These are phyloP conservation scores for Saccharomycodes ludwigii DNA, from an alignment of 805 yeast genomes.

Conservation along the genomic window DNA sequence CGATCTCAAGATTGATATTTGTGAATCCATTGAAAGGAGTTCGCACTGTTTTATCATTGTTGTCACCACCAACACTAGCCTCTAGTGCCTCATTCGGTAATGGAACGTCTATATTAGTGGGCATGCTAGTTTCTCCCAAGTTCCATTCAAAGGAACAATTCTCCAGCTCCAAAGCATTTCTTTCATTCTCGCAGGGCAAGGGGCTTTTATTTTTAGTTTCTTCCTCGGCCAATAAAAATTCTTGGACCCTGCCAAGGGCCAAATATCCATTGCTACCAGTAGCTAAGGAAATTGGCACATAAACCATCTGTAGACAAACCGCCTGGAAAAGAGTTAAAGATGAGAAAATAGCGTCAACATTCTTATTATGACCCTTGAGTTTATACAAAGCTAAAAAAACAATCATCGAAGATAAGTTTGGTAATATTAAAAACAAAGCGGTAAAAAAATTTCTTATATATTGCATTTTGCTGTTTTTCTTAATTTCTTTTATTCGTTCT, in stretches of 20 bases:
- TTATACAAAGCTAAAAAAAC: constrained; percentile 32
- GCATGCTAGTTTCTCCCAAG: not conserved
- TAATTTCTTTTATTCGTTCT: constrained; percentile 47
- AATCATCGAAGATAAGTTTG: constrained; percentile 46
- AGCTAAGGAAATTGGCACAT: constrained; percentile 31
- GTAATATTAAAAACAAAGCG: constrained; percentile 38
- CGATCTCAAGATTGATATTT: constrained; percentile 34
- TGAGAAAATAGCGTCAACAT: constrained; percentile 40
- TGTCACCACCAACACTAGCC: not conserved
- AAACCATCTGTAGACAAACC: constrained; percentile 37
- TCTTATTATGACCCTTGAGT: constrained; percentile 21
- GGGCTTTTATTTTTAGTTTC: constrained; percentile 9
- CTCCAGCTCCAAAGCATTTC: not conserved
- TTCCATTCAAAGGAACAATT: constrained; percentile 7
- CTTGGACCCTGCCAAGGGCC: constrained; percentile 27
- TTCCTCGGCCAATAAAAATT: constrained; percentile 25
- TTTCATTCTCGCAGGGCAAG: not conserved
- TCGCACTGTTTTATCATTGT: not conserved
- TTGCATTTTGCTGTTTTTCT: constrained; percentile 10
- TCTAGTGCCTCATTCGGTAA: constrained; percentile 1
- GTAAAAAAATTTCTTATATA: constrained; percentile 41
- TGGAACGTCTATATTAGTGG: not conserved
- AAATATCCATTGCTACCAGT: constrained; percentile 30
- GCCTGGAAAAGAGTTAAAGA: constrained; percentile 48
- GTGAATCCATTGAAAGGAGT: constrained; percentile 33